Percentiles rank a stretch among this genome's conserved stretches.
Conservation (phyloP, 805 yeast genomes). For the Saitoella complicata region DNA sequence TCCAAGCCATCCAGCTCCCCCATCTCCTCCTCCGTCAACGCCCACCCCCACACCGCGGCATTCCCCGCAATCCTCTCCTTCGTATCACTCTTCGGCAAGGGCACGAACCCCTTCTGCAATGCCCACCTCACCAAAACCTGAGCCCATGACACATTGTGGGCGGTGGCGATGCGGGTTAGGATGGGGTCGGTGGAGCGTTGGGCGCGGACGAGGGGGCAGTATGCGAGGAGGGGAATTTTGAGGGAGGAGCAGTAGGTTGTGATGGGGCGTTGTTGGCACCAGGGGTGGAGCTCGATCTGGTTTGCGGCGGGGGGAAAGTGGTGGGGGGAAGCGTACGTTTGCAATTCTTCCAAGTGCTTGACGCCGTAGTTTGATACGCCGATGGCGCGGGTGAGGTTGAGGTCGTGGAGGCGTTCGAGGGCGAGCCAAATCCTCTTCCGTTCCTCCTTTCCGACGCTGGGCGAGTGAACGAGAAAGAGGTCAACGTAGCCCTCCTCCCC, state of each 20-base stretch:
- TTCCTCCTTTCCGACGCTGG: constrained; percentile 29
- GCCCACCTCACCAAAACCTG: constrained; percentile 60
- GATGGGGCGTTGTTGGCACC: constrained; percentile 53
- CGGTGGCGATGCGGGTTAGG: constrained; percentile 30
- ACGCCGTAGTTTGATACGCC: constrained; percentile 65
- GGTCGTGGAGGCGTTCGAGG: constrained; percentile 52
- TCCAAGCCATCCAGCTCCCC: constrained; percentile 18
- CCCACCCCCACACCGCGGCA: constrained; percentile 36
- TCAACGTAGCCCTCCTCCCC: constrained; percentile 46
- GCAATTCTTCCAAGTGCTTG: constrained; percentile 40
- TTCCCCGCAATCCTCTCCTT: constrained; percentile 38
- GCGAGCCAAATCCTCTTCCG: constrained; percentile 55
- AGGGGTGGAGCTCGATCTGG: constrained; percentile 73
- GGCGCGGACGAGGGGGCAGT: constrained; percentile 51
- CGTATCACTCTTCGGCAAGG: constrained; percentile 50
- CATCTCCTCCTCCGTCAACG: constrained; percentile 18
- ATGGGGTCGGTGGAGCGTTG: constrained; percentile 21
- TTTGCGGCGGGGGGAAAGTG: constrained; percentile 50
- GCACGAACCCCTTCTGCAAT: constrained; percentile 34
- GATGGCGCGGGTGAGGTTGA: constrained; percentile 42
- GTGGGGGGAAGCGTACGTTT: constrained; percentile 23
- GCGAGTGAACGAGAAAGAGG: constrained; percentile 43
- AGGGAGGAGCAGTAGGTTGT: too few species aligned
- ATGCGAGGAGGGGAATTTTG: constrained; percentile 60
- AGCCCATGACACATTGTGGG: constrained; percentile 34